Evolutionary conservation across 371 early-diverging fungal genomes (phyloP).

Genomic region (Dichotomocladium elegans): DNA sequence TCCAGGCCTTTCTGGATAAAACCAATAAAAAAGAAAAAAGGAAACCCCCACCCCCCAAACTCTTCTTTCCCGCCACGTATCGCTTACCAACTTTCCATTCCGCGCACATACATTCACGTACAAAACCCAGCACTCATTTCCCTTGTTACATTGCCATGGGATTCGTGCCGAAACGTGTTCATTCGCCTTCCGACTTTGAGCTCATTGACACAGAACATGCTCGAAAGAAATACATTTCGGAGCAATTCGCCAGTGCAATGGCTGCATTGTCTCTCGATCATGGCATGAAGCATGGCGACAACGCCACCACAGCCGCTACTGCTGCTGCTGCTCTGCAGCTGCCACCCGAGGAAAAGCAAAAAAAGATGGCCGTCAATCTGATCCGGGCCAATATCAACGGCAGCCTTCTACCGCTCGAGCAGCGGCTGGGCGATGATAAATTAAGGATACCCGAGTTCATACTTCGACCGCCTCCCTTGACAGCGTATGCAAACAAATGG

Average conservation of each 20-base stretch:
- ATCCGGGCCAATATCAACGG: conserved; percentile 20
- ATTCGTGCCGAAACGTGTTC: conserved; percentile 14
- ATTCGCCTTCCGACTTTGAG: conserved; percentile 16
- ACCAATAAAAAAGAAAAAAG: no score
- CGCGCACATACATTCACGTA: no score
- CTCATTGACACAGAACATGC: conserved; percentile 4
- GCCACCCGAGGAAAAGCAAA: not conserved
- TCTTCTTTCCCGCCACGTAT: no score
- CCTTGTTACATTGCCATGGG: not conserved
- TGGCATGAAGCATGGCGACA: not conserved
- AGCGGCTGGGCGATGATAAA: conserved; percentile 20
- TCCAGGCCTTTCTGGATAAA: no score
- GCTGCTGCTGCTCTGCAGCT: not conserved
- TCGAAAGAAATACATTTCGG: conserved; percentile 17
- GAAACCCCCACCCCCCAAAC: no score
- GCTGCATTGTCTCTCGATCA: conserved; percentile 18
- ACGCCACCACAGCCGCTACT: not conserved
- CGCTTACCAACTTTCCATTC: no score
- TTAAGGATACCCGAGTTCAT: conserved; percentile 35
- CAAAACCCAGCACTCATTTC: no score
- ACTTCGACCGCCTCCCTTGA: conserved; percentile 8
- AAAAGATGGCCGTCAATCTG: conserved; percentile 8
- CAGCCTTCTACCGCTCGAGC: conserved; percentile 24
- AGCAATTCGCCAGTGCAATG: conserved; percentile 14
- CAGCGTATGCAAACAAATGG: not conserved